A percentile compares a stretch with the other conserved stretches of the same genome.
These are phyloP conservation scores for Logfia minima DNA, from an alignment of 129 eudicot species.

Conservation along the genomic window DNA sequence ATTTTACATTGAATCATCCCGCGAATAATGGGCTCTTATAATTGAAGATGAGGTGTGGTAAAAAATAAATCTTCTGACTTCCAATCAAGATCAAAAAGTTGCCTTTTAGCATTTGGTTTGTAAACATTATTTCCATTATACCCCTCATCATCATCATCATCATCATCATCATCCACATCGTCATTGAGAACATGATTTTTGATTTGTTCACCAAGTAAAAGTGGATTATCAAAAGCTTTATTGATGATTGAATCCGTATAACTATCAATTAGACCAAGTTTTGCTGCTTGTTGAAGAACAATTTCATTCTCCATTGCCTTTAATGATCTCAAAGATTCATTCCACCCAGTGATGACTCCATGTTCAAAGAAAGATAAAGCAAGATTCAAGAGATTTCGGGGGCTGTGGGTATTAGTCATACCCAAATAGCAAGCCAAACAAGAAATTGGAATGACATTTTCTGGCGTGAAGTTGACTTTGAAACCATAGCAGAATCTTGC, in stretches of 20 bases:
- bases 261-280: conserved; percentile 43
- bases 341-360: neutral
- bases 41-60: conserved; percentile 32
- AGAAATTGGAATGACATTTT: too few species aligned
- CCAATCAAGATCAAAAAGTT: conserved; percentile 45
- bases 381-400: neutral
- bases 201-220: conserved; percentile 52
- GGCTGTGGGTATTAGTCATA: conserved; percentile 14
- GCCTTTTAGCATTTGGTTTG: conserved; percentile 47
- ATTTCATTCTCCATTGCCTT: neutral
- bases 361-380: conserved; percentile 12
- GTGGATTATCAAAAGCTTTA: conserved; percentile 45
- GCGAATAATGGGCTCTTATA: conserved; percentile 44
- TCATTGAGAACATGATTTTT: conserved; percentile 25
- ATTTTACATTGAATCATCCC: conserved; percentile 46
- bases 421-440: conserved; percentile 18
- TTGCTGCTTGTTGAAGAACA: conserved; percentile 34
- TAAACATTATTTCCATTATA: conserved; percentile 10
- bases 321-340: conserved; percentile 7
- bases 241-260: conserved; percentile 43
- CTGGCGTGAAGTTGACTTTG: neutral
- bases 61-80: conserved; percentile 47
- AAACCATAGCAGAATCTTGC: conserved; percentile 19
- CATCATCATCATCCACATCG: too few species aligned
- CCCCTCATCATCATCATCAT: conserved; percentile 40